Evolutionary conservation across 805 yeast genomes (phyloP).

Genomic region (Suhomyces pyralidae): DNA sequence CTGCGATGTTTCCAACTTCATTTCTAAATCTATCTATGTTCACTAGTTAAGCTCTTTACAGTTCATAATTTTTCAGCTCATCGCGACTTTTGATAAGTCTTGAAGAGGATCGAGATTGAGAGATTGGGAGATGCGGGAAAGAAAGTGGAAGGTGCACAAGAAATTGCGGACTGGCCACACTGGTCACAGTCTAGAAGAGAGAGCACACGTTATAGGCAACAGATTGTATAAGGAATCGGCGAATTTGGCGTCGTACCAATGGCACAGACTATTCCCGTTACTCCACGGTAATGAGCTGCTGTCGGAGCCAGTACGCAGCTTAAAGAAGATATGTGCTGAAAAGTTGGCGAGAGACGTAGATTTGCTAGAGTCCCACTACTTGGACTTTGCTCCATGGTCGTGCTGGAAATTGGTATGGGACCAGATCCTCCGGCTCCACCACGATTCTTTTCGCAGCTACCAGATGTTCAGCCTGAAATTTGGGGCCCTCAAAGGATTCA

Average conservation of each 20-base stretch:
- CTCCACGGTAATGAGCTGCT: background rate
- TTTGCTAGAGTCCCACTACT: conserved; percentile 14
- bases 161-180: background rate
- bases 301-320: conserved; percentile 8
- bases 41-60: no score
- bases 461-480: conserved; percentile 25
- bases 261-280: conserved; percentile 16
- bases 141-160: background rate
- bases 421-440: conserved; percentile 17
- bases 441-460: conserved; percentile 31
- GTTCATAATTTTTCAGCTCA: conserved; percentile 13
- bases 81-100: conserved; percentile 6
- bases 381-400: conserved; percentile 25
- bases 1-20: conserved; percentile 91
- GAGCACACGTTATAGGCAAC: background rate
- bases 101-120: background rate
- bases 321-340: conserved; percentile 25
- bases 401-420: conserved; percentile 36
- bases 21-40: conserved; percentile 21
- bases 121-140: background rate
- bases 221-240: background rate
- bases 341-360: conserved; percentile 28
- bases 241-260: conserved; percentile 6
- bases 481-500: conserved; percentile 16
- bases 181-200: background rate